Conservation (phyloP, 2,329 filamentous ascomycete genomes). For the Colletotrichum magnum region DNA sequence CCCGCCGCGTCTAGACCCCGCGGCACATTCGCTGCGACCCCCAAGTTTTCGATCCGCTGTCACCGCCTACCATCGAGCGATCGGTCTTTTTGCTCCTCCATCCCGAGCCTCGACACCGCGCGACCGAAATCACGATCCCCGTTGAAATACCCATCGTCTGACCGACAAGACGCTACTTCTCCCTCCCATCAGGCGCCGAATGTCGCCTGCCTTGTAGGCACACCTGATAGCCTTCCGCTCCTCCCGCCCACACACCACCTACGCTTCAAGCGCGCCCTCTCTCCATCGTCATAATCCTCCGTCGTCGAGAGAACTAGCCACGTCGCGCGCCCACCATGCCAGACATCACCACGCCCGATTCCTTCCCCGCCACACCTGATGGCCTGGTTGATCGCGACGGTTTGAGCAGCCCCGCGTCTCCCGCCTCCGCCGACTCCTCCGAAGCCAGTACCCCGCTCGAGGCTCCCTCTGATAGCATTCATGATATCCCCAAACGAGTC, state of each 20-base stretch:
- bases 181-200: neutral
- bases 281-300: conserved; percentile 1
- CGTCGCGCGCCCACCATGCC: conserved; percentile 28
- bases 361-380: conserved; percentile 62
- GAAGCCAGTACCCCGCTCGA: conserved; percentile 65
- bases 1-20: conserved; percentile 35
- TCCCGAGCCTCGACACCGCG: neutral
- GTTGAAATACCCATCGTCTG: conserved; percentile 14
- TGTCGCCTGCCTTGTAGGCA: conserved; percentile 22
- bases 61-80: conserved; percentile 25
- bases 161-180: conserved; percentile 3
- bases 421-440: conserved; percentile 62
- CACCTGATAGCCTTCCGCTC: conserved; percentile 14
- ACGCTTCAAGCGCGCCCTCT: neutral
- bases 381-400: conserved; percentile 54
- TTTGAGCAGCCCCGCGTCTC: conserved; percentile 56
- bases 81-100: conserved; percentile 12
- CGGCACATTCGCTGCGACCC: conserved; percentile 23
- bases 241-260: neutral
- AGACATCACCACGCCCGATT: conserved; percentile 48
- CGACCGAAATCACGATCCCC: conserved; percentile 14
- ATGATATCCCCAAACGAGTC: conserved; percentile 63
- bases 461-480: conserved; percentile 48
- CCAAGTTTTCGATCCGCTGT: conserved; percentile 31
- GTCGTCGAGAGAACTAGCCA: neutral